Base-by-base conservation (phyloP, 2,329 filamentous ascomycete species). In the Chaetomium globosum region DNA sequence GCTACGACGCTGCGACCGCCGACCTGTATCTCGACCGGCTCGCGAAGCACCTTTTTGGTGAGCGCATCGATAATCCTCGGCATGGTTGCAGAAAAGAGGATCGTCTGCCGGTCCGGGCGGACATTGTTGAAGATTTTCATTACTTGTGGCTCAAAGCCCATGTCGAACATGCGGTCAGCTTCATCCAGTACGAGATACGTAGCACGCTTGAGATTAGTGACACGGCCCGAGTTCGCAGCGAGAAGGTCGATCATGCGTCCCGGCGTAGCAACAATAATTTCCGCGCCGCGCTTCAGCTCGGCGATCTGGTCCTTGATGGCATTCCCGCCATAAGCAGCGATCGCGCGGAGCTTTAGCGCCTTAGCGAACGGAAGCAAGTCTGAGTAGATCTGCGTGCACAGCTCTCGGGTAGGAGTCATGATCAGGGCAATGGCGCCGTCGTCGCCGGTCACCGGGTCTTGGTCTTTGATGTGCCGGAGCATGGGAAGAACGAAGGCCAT, bases 81-180 rank as follows among this genome's bases (percentile, higher is more conserved):
- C 82, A 98, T 97, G 0, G 95, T 99, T 4, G 95, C 95, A 0
- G 95, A 98, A 77, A 98, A 99, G 28, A 98, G 83, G 59, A 98
- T 93, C 0, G 93, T 97, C 75, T 99, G 95, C 59, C 91, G 89
- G 75, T 97, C 91, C 0, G 95, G 93, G 56, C 95, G 89, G 75
- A 97, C 90, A 73, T 95, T 97, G 70, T 88, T 87, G 75, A 98
- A 88, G 65, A 99, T 95, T 77, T 96, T 97, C 87, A 95, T 95
- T 61, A 99, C 93, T 77, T 99, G 95, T 2, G 95, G 94, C 78
- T 97, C 94, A 74, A 99, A 99, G 16, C 95, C 95, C 95, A 99
- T 98, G 76, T 99, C 95, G 75, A 98, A 97, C 95, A 99, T 98
- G 68, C 95, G 90, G 78, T 99, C 95, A 56, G 95, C 95, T 79